Evolutionary conservation across 202 grass and related monocot species (phyloP), one percentile per base, ranked within the genome.

Genomic region (Alloteropsis angusta): DNA sequence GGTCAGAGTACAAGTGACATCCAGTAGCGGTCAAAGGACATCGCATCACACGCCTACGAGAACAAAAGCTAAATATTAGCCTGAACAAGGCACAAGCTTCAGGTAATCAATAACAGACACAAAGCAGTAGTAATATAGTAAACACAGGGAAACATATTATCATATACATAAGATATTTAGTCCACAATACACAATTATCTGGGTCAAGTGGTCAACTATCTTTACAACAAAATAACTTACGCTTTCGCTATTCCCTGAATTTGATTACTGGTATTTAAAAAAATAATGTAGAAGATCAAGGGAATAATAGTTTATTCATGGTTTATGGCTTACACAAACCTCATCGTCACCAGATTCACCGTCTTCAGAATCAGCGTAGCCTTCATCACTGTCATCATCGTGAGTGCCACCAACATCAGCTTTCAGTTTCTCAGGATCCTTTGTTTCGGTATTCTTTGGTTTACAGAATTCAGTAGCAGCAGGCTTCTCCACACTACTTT

Each of bases 331-430:
- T 52, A 45, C 48, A 74, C 50, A 43, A 60, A 87, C 88, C 84
- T 92, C 80, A 45, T 85, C 85, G 60, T 83, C 85, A 71, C 57
- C 72, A 77, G 80, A 85, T 44, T 87, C 86, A 57, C 60, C 68
- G 11, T 72, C 80, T 45, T 61, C 81, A 32, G 60, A 70, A 35
- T 66, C 48, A 39, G 81, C 84, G 34, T 15, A 23, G 53, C 61
- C 17, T 61, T 69, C 68, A 65, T 71, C 52, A 36, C 25, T 70
- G 9, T 38, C 61, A 86, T 81, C 47, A 68, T 52, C 21, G 16
- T 42, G 39, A 54, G 18, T 32, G 61, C 22, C 72, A 84, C 77
- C 26, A 72, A 38, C 63, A 77, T 87, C 18, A 78, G 16, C 56
- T 52, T 84, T 55, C 57, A 7, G 19, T 42, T 41, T 75, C 9